Percentiles rank a stretch among this genome's conserved stretches.
These are phyloP conservation scores for Arctium minus DNA, from an alignment of 129 eudicot genomes.

Conservation along the genomic window DNA sequence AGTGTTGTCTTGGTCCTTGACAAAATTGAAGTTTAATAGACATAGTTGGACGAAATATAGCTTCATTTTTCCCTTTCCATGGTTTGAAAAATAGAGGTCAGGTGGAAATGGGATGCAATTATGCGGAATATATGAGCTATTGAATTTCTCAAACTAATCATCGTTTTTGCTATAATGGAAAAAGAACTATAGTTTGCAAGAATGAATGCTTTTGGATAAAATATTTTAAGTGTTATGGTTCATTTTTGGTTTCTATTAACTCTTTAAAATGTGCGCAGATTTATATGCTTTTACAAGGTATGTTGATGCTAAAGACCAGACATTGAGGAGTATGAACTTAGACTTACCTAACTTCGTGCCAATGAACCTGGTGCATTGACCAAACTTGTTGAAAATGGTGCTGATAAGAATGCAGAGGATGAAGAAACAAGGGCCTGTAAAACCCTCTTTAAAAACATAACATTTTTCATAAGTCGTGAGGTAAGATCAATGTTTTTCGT, in stretches of 20 bases:
- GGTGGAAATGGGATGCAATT: background rate
- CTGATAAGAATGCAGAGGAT: slow-evolving; percentile 51
- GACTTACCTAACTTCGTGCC: slow-evolving; percentile 75
- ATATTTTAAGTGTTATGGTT: background rate
- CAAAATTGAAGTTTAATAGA: background rate
- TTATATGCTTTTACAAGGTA: no score
- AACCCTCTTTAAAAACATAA: slow-evolving; percentile 2
- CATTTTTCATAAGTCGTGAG: slow-evolving; percentile 76
- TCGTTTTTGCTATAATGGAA: background rate
- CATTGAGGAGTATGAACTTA: slow-evolving; percentile 60
- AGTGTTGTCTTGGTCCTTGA: background rate
- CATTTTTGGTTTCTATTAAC: background rate
- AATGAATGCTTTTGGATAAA: background rate
- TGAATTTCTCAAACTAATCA: background rate
- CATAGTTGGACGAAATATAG: background rate
- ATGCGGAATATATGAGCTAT: background rate
- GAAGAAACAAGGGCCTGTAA: slow-evolving; percentile 58
- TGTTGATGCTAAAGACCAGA: slow-evolving; percentile 41
- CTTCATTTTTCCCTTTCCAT: background rate
- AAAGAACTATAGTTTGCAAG: background rate
- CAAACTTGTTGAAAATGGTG: slow-evolving; percentile 60
- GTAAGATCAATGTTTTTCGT: slow-evolving; percentile 19
- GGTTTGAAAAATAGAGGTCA: background rate
- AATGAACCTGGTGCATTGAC: slow-evolving; percentile 74
- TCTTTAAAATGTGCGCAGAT: no score